Evolutionary conservation across 768 basidiomycete species (phyloP).

Genomic region (Russula brevipes): DNA sequence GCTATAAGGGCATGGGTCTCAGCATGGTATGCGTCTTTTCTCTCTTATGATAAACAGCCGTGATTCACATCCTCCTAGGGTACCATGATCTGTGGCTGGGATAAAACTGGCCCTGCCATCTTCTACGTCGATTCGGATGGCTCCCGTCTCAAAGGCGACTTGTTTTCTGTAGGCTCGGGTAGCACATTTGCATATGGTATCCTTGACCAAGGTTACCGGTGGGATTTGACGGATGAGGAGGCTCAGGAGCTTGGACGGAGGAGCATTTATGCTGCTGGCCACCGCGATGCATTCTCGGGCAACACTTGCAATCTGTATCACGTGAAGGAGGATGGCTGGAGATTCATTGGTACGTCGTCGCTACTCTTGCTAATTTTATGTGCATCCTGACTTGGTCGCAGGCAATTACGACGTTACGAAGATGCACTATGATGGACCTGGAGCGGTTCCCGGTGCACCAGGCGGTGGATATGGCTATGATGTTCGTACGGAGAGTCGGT

Average conservation of each 20-base stretch:
- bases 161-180: slow-evolving; percentile 99
- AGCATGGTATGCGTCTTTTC: slow-evolving; percentile 72
- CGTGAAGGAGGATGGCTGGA: slow-evolving; percentile 92
- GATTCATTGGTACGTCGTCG: slow-evolving; percentile 74
- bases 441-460: slow-evolving; percentile 55
- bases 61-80: slow-evolving; percentile 48
- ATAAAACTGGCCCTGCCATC: slow-evolving; percentile 94
- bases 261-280: slow-evolving; percentile 95
- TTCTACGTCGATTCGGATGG: slow-evolving; percentile 99
- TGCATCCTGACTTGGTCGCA: slow-evolving; percentile 33
- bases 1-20: slow-evolving; percentile 98
- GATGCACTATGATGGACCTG: slow-evolving; percentile 87
- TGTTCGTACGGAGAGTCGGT: slow-evolving; percentile 55
- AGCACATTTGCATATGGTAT: slow-evolving; percentile 99
- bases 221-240: slow-evolving; percentile 89
- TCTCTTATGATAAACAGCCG: not conserved
- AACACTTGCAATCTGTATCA: slow-evolving; percentile 96
- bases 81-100: slow-evolving; percentile 99
- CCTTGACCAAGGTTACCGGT: slow-evolving; percentile 89
- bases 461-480: slow-evolving; percentile 79
- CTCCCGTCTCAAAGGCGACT: slow-evolving; percentile 87
- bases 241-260: slow-evolving; percentile 91
- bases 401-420: slow-evolving; percentile 90
- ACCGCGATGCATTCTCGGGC: slow-evolving; percentile 93
- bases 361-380: not conserved